A percentile compares a stretch with the other conserved stretches of the same genome.
Conservation (phyloP, 1,139 yeast genomes). For the Hansenula sp. region DNA sequence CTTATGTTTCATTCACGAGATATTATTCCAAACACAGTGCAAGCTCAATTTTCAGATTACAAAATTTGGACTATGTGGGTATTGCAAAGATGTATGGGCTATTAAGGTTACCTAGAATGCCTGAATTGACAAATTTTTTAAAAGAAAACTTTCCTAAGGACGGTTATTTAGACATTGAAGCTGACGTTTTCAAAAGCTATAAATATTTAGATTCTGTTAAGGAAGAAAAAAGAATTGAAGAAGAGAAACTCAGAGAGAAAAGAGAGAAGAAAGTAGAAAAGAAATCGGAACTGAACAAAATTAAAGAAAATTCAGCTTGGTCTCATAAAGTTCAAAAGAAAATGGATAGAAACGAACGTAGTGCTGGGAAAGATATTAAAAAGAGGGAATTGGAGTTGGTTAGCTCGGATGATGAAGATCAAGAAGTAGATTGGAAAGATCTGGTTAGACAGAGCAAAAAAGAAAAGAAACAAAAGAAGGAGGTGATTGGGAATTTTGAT, state of each 20-base stretch:
- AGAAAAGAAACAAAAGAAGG: slow-evolving; percentile 35
- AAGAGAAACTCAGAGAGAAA: slow-evolving; percentile 41
- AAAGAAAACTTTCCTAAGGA: slow-evolving; percentile 45
- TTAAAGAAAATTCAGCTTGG: slow-evolving; percentile 72
- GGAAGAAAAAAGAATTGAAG: slow-evolving; percentile 61
- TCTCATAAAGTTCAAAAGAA: slow-evolving; percentile 64
- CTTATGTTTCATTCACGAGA: slow-evolving; percentile 81
- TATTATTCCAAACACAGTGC: slow-evolving; percentile 92
- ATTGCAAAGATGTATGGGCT: slow-evolving; percentile 78
- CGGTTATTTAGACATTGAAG: slow-evolving; percentile 62
- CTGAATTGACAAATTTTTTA: slow-evolving; percentile 64
- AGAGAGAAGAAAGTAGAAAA: slow-evolving; percentile 38
- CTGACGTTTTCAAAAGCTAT: slow-evolving; percentile 62
- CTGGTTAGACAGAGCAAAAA: slow-evolving; percentile 63
- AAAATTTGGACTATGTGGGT: slow-evolving; percentile 66
- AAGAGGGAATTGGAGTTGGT: slow-evolving; percentile 34
- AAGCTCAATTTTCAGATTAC: slow-evolving; percentile 78
- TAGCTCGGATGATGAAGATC: slow-evolving; percentile 56
- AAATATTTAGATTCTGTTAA: slow-evolving; percentile 60
- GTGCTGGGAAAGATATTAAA: slow-evolving; percentile 60
- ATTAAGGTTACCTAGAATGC: slow-evolving; percentile 88
- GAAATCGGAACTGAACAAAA: slow-evolving; percentile 44
- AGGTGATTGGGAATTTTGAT: slow-evolving; percentile 65
- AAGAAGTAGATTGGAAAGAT: slow-evolving; percentile 84
- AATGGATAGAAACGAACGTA: slow-evolving; percentile 59